These are phyloP conservation scores for Viola odorata DNA, from an alignment of 345 rosid species.

Conservation along the genomic window DNA sequence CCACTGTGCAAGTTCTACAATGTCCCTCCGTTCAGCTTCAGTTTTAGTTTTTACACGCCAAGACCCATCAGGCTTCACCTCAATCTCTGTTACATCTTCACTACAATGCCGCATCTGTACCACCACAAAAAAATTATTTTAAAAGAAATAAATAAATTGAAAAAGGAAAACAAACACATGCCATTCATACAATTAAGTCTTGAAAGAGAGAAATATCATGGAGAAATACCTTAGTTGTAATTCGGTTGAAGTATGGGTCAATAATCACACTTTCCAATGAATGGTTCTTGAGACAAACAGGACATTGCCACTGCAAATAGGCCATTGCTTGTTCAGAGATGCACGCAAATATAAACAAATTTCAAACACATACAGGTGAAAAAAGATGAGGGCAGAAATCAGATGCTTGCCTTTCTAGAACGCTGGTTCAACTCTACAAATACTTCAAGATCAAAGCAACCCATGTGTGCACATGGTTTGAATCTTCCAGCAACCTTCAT, in stretches of 20 bases:
- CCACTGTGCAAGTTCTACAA: constrained; percentile 82
- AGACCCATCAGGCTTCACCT: constrained; percentile 90
- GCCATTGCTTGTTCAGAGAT: constrained; percentile 20
- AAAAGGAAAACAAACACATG: not conserved
- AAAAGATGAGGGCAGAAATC: not conserved
- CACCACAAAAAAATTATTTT: constrained; percentile 7
- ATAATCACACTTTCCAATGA: constrained; percentile 74
- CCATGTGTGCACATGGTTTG: constrained; percentile 92
- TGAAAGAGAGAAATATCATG: not conserved
- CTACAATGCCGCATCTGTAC: constrained; percentile 74
- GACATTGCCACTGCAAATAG: constrained; percentile 93
- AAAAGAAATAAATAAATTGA: not conserved
- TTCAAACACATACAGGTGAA: not conserved
- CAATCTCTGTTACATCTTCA: constrained; percentile 81
- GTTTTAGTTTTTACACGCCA: constrained; percentile 88
- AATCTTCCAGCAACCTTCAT: constrained; percentile 97
- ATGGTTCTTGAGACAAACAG: constrained; percentile 85
- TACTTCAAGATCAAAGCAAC: constrained; percentile 92
- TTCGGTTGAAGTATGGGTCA: constrained; percentile 88
- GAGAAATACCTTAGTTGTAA: constrained; percentile 62
- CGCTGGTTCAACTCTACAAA: constrained; percentile 97
- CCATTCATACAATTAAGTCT: not conserved
- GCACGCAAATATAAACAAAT: not conserved
- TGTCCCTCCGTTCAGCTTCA: constrained; percentile 68
- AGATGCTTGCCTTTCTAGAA: constrained; percentile 78